Evolutionary conservation across 2,329 filamentous ascomycete species (phyloP).

Genomic region (Aspergillus proliferans): DNA sequence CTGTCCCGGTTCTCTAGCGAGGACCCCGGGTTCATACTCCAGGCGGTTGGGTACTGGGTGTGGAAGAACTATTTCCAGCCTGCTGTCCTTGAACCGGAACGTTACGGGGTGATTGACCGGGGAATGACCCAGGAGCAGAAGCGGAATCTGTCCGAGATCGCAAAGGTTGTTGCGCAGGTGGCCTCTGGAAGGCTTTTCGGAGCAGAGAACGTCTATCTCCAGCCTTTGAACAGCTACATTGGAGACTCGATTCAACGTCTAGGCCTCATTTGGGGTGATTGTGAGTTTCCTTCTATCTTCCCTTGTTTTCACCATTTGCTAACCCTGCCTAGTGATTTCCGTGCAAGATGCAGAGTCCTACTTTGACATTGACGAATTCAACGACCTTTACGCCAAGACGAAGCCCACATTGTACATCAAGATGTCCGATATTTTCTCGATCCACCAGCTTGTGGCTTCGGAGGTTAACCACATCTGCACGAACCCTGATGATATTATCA

Average conservation of each 20-base stretch:
- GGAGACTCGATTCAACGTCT: constrained; percentile 77
- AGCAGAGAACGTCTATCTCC: constrained; percentile 89
- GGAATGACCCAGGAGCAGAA: constrained; percentile 86
- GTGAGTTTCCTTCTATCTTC: constrained; percentile 34
- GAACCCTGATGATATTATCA: constrained; percentile 75
- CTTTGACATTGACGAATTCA: constrained; percentile 98
- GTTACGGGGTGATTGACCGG: constrained; percentile 86
- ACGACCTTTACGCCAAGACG: constrained; percentile 91
- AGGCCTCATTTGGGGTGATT: constrained; percentile 63
- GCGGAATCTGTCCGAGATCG: constrained; percentile 81
- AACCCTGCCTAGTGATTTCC: constrained; percentile 59
- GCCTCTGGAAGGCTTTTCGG: constrained; percentile 85
- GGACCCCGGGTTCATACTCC: constrained; percentile 67
- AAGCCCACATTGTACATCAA: constrained; percentile 99
- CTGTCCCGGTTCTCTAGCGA: constrained; percentile 73
- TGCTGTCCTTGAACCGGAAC: constrained; percentile 81
- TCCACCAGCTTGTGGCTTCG: constrained; percentile 78
- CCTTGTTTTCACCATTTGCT: background rate
- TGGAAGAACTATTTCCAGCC: constrained; percentile 94
- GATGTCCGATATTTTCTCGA: constrained; percentile 93
- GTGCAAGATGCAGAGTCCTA: constrained; percentile 82
- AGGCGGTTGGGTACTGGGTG: constrained; percentile 81
- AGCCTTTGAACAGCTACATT: constrained; percentile 89
- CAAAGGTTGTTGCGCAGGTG: constrained; percentile 85
- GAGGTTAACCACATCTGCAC: constrained; percentile 75